These are phyloP conservation scores for Camillea tinctor DNA, from an alignment of 2,329 filamentous ascomycete species.

Conservation along the genomic window DNA sequence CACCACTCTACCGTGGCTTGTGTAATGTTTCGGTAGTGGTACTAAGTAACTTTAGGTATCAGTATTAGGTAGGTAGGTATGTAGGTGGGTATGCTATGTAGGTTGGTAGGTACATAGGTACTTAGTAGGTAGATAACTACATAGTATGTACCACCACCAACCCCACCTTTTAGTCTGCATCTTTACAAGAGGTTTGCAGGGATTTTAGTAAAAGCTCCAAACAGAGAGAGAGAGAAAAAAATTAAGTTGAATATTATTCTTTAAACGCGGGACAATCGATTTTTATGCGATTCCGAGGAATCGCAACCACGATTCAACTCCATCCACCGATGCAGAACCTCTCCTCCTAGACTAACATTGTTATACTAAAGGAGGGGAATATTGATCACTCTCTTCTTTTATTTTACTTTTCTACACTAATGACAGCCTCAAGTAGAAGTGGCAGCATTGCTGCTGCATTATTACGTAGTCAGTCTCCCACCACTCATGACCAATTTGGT, in stretches of 20 bases:
- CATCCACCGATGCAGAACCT: not conserved
- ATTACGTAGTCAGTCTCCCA: constrained; percentile 25
- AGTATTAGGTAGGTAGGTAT: no score
- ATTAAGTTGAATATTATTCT: not conserved
- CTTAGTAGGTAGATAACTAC: not conserved
- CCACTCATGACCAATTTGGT: not conserved
- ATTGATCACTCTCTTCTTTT: not conserved
- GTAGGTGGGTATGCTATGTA: no score
- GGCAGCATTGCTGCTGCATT: constrained; percentile 48
- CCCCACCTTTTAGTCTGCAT: no score
- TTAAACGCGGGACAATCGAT: not conserved
- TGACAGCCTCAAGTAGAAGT: constrained; percentile 53
- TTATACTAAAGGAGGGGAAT: no score
- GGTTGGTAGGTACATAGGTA: not conserved
- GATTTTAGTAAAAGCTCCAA: not conserved
- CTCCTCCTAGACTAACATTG: not conserved
- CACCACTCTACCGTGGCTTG: no score
- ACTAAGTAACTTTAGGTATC: no score
- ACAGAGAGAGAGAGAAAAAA: not conserved
- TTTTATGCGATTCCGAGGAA: not conserved
- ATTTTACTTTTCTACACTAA: not conserved
- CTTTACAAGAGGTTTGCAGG: no score
- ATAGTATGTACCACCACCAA: no score
- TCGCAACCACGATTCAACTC: not conserved
- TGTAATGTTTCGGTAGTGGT: not conserved